Percentiles rank a stretch among this genome's conserved stretches.
Evolutionary conservation across 2,329 filamentous ascomycete species (phyloP).

Genomic region (Rhynchosporium graminicola): DNA sequence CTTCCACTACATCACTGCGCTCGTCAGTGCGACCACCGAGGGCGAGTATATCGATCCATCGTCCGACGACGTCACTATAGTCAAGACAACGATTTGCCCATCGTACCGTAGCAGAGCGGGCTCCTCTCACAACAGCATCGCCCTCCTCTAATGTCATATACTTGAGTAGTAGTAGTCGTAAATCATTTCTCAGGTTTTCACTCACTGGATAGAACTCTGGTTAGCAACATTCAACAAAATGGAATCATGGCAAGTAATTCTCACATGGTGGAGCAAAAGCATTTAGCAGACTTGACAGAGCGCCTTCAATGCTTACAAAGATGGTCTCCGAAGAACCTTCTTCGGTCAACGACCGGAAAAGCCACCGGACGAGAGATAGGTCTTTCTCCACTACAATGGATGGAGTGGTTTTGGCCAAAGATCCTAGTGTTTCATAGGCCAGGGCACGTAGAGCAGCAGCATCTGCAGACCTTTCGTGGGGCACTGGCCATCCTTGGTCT

Average conservation of each 20-base stretch:
- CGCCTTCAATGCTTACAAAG: conserved; percentile 85
- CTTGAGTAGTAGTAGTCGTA: conserved; percentile 59
- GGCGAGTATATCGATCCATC: conserved; percentile 88
- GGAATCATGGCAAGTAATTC: background rate
- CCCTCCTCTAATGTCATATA: conserved; percentile 62
- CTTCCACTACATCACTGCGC: conserved; percentile 81
- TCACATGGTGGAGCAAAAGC: conserved; percentile 46
- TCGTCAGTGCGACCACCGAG: conserved; percentile 66
- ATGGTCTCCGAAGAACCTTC: conserved; percentile 74
- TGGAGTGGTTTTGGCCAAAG: conserved; percentile 68
- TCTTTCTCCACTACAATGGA: conserved; percentile 52
- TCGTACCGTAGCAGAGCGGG: conserved; percentile 78
- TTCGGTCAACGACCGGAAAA: conserved; percentile 80
- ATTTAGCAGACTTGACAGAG: conserved; percentile 75
- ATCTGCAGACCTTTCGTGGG: conserved; percentile 58
- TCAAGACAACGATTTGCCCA: conserved; percentile 88
- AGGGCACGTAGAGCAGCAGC: conserved; percentile 70
- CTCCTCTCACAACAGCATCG: conserved; percentile 63
- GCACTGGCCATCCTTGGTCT: conserved; percentile 78
- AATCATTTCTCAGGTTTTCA: conserved; percentile 36
- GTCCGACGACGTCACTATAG: conserved; percentile 74
- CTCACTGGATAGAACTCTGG: conserved; percentile 37
- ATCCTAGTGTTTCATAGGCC: conserved; percentile 88
- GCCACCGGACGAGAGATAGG: conserved; percentile 67
- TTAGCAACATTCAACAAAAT: background rate